Base-by-base conservation (phyloP, 2,329 filamentous ascomycete genomes). In the Colletotrichum sp. region DNA sequence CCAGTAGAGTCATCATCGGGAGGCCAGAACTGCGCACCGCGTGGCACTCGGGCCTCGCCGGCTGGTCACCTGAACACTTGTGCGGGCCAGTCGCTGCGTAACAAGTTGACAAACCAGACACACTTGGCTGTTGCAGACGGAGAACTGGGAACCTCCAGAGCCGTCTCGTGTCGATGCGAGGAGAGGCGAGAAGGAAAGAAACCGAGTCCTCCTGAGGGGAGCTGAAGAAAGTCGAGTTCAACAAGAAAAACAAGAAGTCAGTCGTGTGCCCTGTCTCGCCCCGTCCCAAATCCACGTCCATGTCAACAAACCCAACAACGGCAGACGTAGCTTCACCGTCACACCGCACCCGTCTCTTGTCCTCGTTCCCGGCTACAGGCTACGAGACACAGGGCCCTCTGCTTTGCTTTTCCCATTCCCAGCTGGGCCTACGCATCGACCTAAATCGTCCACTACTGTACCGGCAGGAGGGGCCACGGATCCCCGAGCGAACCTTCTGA, bases 1-100 rank as follows among this genome's bases (percentile, higher is more conserved):
- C 43, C 65, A 58, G 54, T 21, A 67, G 65, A 51, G 27, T 29
- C 43, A 29, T 29, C 58, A 57, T 58, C 33, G 58, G 57, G 16
- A 69, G 16, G 54, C 54, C n/a, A 31, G 11, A 64, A 65, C 18
- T 38, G 31, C 66, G 59, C 66, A 33, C 51, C 16, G 51, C 59
- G 31, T 58, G 47, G 70, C 24, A 73, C 71, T 73, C 61, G 68
- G 71, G 36, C 71, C 71, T 73, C 68, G 57, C 68, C 43, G 29
- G 59, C 61, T 36, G 70, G 68, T 74, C 72, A 74, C 68, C 68
- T 74, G 72, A 36, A 38, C 72, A 72, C 62, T 70, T 62, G 59
- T 70, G 55, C 68, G 62, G 68, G 33, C 55, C 68, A 66, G 36
- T 66, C 67, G 61, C 68, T 29, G 62, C 68, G 68, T 72, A 72